Conservation (phyloP, 495 filamentous ascomycete species). For the Aspergillus nidulans region DNA sequence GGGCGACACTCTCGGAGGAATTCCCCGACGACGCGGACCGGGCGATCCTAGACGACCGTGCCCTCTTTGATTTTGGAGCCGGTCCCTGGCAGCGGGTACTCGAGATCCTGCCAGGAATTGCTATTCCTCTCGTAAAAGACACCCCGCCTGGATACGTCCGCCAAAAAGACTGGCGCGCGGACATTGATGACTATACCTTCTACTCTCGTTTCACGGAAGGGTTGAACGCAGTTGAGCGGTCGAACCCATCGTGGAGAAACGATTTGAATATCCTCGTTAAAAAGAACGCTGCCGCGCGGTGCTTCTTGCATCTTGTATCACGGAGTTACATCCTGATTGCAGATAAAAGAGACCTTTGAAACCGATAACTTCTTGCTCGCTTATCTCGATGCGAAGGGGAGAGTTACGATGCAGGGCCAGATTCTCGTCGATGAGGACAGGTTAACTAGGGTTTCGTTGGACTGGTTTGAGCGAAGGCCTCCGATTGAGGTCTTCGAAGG, state of each 20-base stretch:
- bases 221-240: background rate
- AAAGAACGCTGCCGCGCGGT: background rate
- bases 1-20: background rate
- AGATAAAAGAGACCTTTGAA: background rate
- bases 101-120: background rate
- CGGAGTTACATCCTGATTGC: background rate
- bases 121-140: background rate
- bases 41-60: background rate
- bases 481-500: background rate
- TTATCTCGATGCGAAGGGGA: background rate
- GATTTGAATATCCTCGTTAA: background rate
- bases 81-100: background rate
- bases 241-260: background rate
- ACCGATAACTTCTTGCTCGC: background rate
- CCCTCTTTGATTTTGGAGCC: constrained; percentile 1
- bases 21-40: background rate
- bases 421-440: background rate
- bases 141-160: too few relatives aligned
- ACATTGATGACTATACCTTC: too few relatives aligned
- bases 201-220: background rate
- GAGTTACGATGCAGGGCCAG: background rate
- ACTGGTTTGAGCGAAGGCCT: background rate
- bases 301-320: background rate
- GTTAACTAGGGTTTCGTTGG: background rate
- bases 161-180: too few relatives aligned